Base-by-base conservation (phyloP, 1,284 basidiomycete genomes). In the Cutaneotrichosporon curvatum region DNA sequence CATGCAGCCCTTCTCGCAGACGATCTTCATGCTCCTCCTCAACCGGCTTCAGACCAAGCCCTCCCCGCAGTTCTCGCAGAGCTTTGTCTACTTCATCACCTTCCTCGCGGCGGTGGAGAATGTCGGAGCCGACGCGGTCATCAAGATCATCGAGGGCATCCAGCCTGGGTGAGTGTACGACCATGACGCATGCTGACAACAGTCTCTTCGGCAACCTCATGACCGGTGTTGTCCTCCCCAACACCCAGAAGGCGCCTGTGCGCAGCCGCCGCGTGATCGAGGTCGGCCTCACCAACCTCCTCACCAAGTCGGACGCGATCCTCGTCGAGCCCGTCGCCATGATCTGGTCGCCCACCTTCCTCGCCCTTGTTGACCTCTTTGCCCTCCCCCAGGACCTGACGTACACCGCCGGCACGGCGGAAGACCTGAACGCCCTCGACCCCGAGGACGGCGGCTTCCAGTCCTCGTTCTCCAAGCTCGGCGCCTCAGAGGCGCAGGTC, bases 361-460 rank as follows among this genome's bases (percentile, higher is more conserved):
- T 79, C n/a, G 78, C 82, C 0, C 77, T 95, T 18, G 77, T 82
- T n/a, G 82, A 82, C 54, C 77, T 95, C 9, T 83, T 91, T 71
- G 77, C 75, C 45, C 80, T 87, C 50, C 80, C 83, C 0, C 81
- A 86, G 57, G 79, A 85, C 53, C 76, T 87, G 43, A 76, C 65
- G 2, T 70, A 63, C 34, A 58, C 61, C 23, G 74, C 71, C 15
- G 62, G 69, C 3, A 75, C 74, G 39, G 70, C 74, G 40, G 72
- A 80, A 19, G 81, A 87, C 48, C 64, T 81, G 2, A 63, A 67
- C 12, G 60, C 56, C 25, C 62, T 94, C 37, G 94, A 97, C 68
- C 83, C 82, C 55, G 92, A 97, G 63, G 94, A 84, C 8, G 81
- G 83, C 4, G 87, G 89, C 0, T 98, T 96, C 73, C 94, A 98